phyloP scores from a whole-genome alignment of 805 yeast species.

The Wickerhamiella kazuoi region DNA sequence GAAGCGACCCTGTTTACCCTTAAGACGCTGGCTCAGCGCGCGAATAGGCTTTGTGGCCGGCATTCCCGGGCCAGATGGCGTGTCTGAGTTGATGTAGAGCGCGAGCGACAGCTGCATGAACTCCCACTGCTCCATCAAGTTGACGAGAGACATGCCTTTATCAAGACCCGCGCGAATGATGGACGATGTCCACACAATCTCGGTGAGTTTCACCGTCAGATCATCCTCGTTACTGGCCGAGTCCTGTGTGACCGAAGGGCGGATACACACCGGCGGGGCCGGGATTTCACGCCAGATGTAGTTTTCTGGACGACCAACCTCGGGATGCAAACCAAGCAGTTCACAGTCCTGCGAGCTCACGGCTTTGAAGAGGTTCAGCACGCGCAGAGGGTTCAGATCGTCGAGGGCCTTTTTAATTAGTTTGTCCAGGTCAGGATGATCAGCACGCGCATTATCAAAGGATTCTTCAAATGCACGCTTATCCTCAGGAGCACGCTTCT shows the following conservation, averaged over 20 bases:
- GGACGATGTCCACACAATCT: conserved; percentile 92
- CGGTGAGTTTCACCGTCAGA: conserved; percentile 85
- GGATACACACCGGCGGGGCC: conserved; percentile 96
- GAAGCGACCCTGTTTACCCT: conserved; percentile 97
- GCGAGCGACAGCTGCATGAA: conserved; percentile 89
- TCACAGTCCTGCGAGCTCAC: conserved; percentile 80
- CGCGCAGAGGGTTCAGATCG: conserved; percentile 85
- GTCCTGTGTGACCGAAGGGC: conserved; percentile 94
- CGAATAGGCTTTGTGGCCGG: conserved; percentile 56
- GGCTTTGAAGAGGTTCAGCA: conserved; percentile 70
- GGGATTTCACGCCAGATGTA: conserved; percentile 95
- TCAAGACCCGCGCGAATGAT: conserved; percentile 87
- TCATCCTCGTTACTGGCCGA: conserved; percentile 93
- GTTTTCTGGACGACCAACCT: conserved; percentile 85
- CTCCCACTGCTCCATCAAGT: conserved; percentile 98
- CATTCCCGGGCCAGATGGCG: conserved; percentile 41
- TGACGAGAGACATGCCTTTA: conserved; percentile 82
- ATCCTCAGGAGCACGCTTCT: conserved; percentile 75
- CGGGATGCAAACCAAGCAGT: conserved; percentile 73
- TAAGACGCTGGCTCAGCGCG: conserved; percentile 90
- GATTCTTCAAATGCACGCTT: conserved; percentile 76
- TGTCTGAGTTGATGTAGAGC: conserved; percentile 91
- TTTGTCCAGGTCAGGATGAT: conserved; percentile 77
- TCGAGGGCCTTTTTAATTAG: conserved; percentile 77
- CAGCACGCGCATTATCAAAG: conserved; percentile 51